Percentiles rank a stretch among this genome's conserved stretches.
Evolutionary conservation across 352 stramenopile genomes (phyloP).

Genomic region (Globisporangium canariense): DNA sequence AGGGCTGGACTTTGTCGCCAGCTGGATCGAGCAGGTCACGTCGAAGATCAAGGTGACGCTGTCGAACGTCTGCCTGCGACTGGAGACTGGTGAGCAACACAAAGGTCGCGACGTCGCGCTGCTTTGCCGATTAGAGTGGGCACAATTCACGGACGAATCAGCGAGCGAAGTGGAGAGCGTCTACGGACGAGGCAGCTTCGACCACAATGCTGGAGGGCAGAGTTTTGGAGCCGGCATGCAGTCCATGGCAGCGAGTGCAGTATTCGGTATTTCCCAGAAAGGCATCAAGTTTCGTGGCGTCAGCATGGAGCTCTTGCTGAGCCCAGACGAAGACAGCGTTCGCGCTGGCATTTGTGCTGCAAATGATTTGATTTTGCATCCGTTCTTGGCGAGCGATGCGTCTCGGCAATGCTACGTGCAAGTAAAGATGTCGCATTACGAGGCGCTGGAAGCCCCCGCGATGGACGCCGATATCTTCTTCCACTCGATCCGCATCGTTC

Average conservation of each 20-base stretch:
- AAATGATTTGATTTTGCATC: slow-evolving; percentile 47
- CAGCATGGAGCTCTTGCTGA: slow-evolving; percentile 77
- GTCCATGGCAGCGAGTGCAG: slow-evolving; percentile 74
- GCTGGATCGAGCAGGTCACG: slow-evolving; percentile 88
- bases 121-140: slow-evolving; percentile 74
- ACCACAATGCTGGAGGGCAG: slow-evolving; percentile 31
- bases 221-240: slow-evolving; percentile 41
- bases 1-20: slow-evolving; percentile 88
- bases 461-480: slow-evolving; percentile 84
- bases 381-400: slow-evolving; percentile 67
- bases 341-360: slow-evolving; percentile 24
- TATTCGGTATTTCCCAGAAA: slow-evolving; percentile 86
- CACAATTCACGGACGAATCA: slow-evolving; percentile 83
- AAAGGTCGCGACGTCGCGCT: slow-evolving; percentile 65
- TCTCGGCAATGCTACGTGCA: slow-evolving; percentile 77
- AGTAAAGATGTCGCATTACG: slow-evolving; percentile 79
- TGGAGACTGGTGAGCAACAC: slow-evolving; percentile 65
- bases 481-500: slow-evolving; percentile 71
- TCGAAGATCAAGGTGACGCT: slow-evolving; percentile 89
- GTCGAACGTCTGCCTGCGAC: slow-evolving; percentile 77
- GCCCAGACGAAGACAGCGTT: slow-evolving; percentile 43
- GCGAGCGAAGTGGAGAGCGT: slow-evolving; percentile 70
- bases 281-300: slow-evolving; percentile 80
- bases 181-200: slow-evolving; percentile 46
- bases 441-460: slow-evolving; percentile 59